These are phyloP conservation scores for Dillenia turbinata DNA, from an alignment of 164 flowering plant species.

Conservation along the genomic window DNA sequence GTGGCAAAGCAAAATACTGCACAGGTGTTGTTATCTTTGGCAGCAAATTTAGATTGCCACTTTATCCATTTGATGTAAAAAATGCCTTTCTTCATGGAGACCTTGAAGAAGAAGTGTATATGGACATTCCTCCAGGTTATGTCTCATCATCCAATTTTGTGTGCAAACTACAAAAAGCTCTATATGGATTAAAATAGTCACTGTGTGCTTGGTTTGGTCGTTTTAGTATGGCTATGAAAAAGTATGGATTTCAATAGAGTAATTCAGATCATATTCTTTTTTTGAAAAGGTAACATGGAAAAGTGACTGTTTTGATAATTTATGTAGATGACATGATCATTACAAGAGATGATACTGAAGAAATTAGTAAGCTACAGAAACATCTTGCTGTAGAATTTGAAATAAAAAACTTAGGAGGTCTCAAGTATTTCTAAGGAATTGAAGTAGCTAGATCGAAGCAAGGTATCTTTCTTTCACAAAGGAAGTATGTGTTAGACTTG, in stretches of 20 bases:
- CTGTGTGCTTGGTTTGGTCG: not conserved
- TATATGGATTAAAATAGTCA: not conserved
- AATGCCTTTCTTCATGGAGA: not conserved
- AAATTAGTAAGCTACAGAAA: not conserved
- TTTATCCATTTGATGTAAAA: too few species aligned
- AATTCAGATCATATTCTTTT: not conserved
- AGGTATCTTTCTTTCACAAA: too few species aligned
- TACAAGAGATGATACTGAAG: not conserved
- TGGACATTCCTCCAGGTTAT: not conserved
- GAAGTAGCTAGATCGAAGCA: too few species aligned
- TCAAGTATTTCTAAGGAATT: too few species aligned
- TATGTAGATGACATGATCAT: not conserved
- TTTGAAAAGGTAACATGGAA: not conserved
- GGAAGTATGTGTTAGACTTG: too few species aligned
- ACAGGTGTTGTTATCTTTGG: not conserved
- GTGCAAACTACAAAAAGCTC: not conserved
- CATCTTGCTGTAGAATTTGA: not conserved
- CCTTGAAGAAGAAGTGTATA: not conserved
- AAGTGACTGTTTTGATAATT: not conserved
- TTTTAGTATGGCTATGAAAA: not conserved
- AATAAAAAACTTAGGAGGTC: not conserved
- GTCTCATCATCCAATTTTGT: not conserved
- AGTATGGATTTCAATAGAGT: not conserved
- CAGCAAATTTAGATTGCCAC: not conserved
- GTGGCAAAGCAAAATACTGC: not conserved